Base-by-base conservation (phyloP, 2,329 filamentous ascomycete species). In the Ampelomyces quisqualis region DNA sequence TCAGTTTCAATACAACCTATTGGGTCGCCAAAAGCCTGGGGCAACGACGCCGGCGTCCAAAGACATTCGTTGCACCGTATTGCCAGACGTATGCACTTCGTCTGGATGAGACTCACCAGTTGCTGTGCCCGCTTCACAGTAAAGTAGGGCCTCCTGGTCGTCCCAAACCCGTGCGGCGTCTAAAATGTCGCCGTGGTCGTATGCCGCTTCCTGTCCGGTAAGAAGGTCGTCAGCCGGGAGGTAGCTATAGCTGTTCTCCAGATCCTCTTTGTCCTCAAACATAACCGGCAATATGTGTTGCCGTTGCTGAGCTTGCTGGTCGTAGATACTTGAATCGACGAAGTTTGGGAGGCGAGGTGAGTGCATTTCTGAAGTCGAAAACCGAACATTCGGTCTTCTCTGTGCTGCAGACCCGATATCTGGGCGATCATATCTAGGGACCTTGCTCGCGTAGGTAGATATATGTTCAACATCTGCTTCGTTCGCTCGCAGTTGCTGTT, bases 1-100 rank as follows among this genome's bases (percentile, higher is more conserved):
- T 35, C 37, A 24, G 11, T 22, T 10, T 71, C 62, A 75, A 53
- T 75, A 75, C 43, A 75, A 44, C 39, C 50, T 70, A 48, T 74
- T 65, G 9, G 71, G 71, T 50, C 65, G 68, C 73, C 73, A 75
- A 54, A 74, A 74, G 4, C 66, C 59, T 7, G 47, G 34, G 8
- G 53, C 55, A 34, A 67, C 54, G 2, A 53, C 43, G 7, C 34
- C 38, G 33, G 26, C 47, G 15, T 43, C 42, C 24, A 19, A 37
- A 33, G 30, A 26, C 5, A 30, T 7, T 13, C 34, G 19, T 7
- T 46, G 35, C 9, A 45, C 41, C 7, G 32, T 40, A 9, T 32
- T 24, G 42, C 5, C 19, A 30, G 14, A 38, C 7, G 19, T 15
- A 11, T 39, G 30, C 2, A 18, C 33, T 8, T 10, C 34, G 7